Evolutionary conservation across 768 basidiomycete genomes (phyloP).

Genomic region (Auriscalpium vulgare): DNA sequence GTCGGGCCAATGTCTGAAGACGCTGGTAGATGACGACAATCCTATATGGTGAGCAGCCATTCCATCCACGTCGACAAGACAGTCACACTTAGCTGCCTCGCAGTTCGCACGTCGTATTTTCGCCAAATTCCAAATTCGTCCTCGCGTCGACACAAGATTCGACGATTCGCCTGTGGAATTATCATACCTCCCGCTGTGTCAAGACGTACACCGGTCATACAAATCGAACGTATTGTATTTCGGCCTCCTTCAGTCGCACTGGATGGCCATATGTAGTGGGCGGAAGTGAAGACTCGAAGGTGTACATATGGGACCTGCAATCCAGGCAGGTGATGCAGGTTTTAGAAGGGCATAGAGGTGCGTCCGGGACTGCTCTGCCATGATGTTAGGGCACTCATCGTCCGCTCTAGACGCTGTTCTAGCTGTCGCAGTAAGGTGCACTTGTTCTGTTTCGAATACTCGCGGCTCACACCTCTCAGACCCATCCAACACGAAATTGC

Average conservation of each 20-base stretch:
- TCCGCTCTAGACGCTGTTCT: slow-evolving; percentile 49
- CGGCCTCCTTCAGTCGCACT: slow-evolving; percentile 55
- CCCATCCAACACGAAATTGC: slow-evolving; percentile 64
- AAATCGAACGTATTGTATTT: slow-evolving; percentile 80
- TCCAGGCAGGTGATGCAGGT: slow-evolving; percentile 67
- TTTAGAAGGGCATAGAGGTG: slow-evolving; percentile 77
- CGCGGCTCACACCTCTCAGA: slow-evolving; percentile 33
- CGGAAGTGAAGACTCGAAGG: slow-evolving; percentile 85
- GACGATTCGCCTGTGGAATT: slow-evolving; percentile 91
- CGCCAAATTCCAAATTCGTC: slow-evolving; percentile 86
- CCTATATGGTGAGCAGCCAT: slow-evolving; percentile 66
- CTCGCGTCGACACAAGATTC: slow-evolving; percentile 92
- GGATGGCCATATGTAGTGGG: slow-evolving; percentile 67
- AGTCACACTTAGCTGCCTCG: not conserved
- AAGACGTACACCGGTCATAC: slow-evolving; percentile 88
- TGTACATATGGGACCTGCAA: slow-evolving; percentile 89
- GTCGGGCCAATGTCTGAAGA: slow-evolving; percentile 96
- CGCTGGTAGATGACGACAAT: slow-evolving; percentile 92
- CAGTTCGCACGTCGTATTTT: slow-evolving; percentile 85
- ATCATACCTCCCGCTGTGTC: slow-evolving; percentile 80
- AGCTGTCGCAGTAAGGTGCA: slow-evolving; percentile 52
- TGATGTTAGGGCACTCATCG: not conserved
- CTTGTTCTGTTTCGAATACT: not conserved
- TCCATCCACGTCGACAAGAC: not conserved
- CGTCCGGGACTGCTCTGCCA: slow-evolving; percentile 7